Evolutionary conservation across 257 asterid genomes (phyloP).

Genomic region (Solanum arcanum): DNA sequence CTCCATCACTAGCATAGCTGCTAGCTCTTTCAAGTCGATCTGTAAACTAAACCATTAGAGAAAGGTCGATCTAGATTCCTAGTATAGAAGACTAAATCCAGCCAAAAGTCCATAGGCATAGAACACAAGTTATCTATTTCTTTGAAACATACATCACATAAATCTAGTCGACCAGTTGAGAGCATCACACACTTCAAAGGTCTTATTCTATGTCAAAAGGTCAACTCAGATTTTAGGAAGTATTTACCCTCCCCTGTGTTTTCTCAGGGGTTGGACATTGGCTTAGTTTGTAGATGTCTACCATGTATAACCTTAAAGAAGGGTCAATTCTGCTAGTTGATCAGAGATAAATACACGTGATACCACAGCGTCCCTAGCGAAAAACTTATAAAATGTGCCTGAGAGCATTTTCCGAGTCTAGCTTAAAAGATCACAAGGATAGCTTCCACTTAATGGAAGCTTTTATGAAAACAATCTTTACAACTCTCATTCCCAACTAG

Average conservation of each 20-base stretch:
- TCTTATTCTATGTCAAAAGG: neutral
- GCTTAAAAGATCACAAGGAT: neutral
- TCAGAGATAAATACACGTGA: neutral
- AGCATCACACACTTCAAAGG: neutral
- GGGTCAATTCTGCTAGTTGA: neutral
- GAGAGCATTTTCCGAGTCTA: neutral
- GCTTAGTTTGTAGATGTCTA: neutral
- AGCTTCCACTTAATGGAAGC: neutral
- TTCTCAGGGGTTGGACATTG: neutral
- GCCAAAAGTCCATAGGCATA: neutral
- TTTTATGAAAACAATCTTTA: neutral
- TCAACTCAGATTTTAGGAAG: neutral
- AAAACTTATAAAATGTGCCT: neutral
- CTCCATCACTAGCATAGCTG: conserved; percentile 53
- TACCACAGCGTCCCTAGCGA: neutral
- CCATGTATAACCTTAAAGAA: neutral
- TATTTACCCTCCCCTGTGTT: neutral
- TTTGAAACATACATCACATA: neutral
- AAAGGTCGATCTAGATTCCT: neutral
- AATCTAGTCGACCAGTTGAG: neutral
- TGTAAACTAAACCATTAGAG: conserved; percentile 18
- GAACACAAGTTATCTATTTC: neutral
- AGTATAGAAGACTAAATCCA: neutral
- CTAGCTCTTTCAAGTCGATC: conserved; percentile 68
- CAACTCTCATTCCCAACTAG: neutral